Evolutionary conservation across 805 yeast species (phyloP), one percentile per base, ranked within the genome.

Genomic region (Huiozyma sinensis): DNA sequence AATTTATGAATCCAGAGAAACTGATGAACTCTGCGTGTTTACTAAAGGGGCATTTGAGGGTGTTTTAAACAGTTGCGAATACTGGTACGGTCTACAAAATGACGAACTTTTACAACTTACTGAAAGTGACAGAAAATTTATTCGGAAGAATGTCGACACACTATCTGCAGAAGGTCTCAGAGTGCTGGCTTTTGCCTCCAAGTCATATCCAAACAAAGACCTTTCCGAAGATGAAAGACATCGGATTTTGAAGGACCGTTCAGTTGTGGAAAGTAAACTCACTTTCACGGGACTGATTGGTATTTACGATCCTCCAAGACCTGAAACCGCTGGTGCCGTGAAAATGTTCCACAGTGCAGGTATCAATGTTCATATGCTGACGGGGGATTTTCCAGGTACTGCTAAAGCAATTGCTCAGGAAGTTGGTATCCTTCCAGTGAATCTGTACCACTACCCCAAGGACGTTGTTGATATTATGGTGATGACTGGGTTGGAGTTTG

Each of bases 281-380:
- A 71, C 75, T 5, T 90, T 90, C 57, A 73, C 82, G 51, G 98
- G 98, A 6, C 64, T 92, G 38, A 72, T 87, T 50, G 97, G 97
- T 47, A 88, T 92, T 87, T 87, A 87, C 54, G 99, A 92, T 66
- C 98, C 98, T 7, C 98, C 99, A 44, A 77, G 98, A 57, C 82
- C 86, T 9, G 82, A 81, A 52, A 96, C 92, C 6, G 73, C 77
- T 34, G 69, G 71, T 42, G 83, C 96, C 1, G 77, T 92, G 44
- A 73, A 83, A 32, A 70, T 77, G 51, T 74, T 92, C 48, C 77
- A 88, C 71, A 77, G 79, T 55, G 95, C 97, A 45, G 96, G 97
- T 39, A 97, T 92, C 38, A 94, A 87, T 54, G 94, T 92, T n/a
- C 85, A 90, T 44, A 92, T 92, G 97, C 85, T 92, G 52, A 92